Base-by-base conservation (phyloP, 345 rosid genomes). In the Populus euphratica region DNA sequence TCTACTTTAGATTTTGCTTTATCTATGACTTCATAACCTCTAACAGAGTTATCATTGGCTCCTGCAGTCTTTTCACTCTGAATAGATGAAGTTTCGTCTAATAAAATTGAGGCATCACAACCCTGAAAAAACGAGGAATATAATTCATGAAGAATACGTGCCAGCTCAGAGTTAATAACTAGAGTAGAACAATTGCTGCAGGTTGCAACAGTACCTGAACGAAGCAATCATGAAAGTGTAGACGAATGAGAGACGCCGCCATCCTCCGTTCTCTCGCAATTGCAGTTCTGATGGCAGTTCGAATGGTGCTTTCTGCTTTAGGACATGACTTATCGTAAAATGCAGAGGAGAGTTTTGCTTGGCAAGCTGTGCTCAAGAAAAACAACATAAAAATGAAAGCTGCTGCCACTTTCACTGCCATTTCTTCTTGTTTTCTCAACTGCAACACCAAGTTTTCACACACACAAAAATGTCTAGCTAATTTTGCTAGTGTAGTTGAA, bases 101-200 rank as follows among this genome's bases (percentile, higher is more conserved):
- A 69, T 36, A 81, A 41, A 10, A 81, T 69, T 1, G 83, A 81
- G 18, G 80, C 77, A 59, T 81, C 83, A 39, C 83, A 81, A 35
- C 80, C 77, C 80, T 80, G 50, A 9, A 75, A 25, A 56, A 76
- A 6, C 11, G 39, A 7, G 29, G 38, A 66, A 33, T 1, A n/a
- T 1, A 44, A 66, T 29, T 41, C 62, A 9, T 54, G 10, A 21
- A 8, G 4, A 54, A 21, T 0, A 21, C 9, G 23, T 9, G 4
- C 25, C 1, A 7, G 62, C 12, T 54, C 27, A 3, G 23, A 54
- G 61, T 7, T 2, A 7, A 0, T 18, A 25, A 6, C 11, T 18
- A 44, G 4, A 35, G 29, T 14, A 61, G 13, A 52, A 8, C 1
- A 54, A 7, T 0, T 23, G 18, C 65, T 31, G 2, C 1, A 12